Base-by-base conservation (phyloP, 2,329 filamentous ascomycete species). In the Calonectria pteridis region DNA sequence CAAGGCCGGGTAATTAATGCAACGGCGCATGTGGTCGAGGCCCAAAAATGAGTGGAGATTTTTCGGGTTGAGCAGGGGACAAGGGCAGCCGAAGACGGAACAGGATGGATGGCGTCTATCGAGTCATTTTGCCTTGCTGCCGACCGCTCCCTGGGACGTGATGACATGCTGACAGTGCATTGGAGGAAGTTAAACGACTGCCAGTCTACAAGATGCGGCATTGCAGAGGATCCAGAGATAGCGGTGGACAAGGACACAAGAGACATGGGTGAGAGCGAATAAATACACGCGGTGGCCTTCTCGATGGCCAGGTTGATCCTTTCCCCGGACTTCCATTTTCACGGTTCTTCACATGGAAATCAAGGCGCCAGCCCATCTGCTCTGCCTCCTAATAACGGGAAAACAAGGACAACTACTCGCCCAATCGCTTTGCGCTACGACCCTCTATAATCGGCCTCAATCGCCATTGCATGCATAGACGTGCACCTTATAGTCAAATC, bases 11-110 rank as follows among this genome's bases (percentile, higher is more conserved):
- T 31, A 59, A 59, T 59, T 59, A 28, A 59, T 59, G 55, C 55
- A 59, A 59, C 55, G 55, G 51, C 51, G 51, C 55, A 59, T 59
- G 55, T 35, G 55, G 55, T 59, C 55, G 31, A 59, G 55, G 16
- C 55, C 55, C 31, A 18, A 58, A 35, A 35, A 26, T 33, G 35
- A 59, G 53, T 37, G 55, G 55, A 18, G 31, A 35, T 31, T 23
- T 23, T 35, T 59, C 55, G 31, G 55, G 55, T 35, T 59, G 55
- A 37, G 35, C 55, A 59, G 55, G 55, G 51, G 29, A 69, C 43
- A 18, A 69, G 49, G 33, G 69, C 49, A 74, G 78, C 78, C 78
- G 78, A 79, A 80, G 77, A 77, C 78, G 78, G 78, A 79, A 77
- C 50, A 28, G 64, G 50, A 37, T 62, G 37, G 49, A 71, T 43